Evolutionary conservation across 257 asterid genomes (phyloP).

Genomic region (Parsonsia alboflavescens): DNA sequence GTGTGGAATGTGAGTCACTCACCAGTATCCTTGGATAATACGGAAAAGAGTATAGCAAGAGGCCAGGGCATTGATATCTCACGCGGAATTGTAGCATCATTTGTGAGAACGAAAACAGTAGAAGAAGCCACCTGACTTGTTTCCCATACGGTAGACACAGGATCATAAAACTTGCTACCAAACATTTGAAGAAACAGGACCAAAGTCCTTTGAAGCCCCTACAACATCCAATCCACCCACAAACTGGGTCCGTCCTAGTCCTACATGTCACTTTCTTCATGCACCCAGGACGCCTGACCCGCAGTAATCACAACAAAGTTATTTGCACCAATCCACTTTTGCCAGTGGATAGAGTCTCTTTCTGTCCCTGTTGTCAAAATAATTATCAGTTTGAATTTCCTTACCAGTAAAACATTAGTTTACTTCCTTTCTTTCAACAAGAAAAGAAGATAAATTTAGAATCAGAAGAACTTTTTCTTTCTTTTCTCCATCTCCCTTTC

Average conservation of each 20-base stretch:
- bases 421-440: background rate
- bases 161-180: conserved; percentile 2
- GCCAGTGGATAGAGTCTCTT: conserved; percentile 5
- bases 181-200: conserved; percentile 4
- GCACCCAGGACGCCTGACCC: conserved; percentile 12
- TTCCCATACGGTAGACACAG: conserved; percentile 4
- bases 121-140: background rate
- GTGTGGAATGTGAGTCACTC: conserved; percentile 4
- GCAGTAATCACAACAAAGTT: conserved; percentile 5
- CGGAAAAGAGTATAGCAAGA: background rate
- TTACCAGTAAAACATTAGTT: background rate
- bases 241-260: background rate
- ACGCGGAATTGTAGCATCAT: background rate
- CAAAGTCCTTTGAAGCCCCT: background rate
- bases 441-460: background rate
- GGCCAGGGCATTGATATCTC: background rate
- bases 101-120: background rate
- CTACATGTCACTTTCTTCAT: conserved; percentile 10
- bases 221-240: background rate
- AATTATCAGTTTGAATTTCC: background rate
- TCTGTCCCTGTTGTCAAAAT: background rate
- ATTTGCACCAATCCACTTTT: background rate
- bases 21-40: background rate
- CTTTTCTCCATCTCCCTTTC: background rate
- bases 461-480: background rate